A percentile compares a stretch with the other conserved stretches of the same genome.
phyloP scores from a whole-genome alignment of 2,329 filamentous ascomycete species.

The Pestalotiopsis sp. region DNA sequence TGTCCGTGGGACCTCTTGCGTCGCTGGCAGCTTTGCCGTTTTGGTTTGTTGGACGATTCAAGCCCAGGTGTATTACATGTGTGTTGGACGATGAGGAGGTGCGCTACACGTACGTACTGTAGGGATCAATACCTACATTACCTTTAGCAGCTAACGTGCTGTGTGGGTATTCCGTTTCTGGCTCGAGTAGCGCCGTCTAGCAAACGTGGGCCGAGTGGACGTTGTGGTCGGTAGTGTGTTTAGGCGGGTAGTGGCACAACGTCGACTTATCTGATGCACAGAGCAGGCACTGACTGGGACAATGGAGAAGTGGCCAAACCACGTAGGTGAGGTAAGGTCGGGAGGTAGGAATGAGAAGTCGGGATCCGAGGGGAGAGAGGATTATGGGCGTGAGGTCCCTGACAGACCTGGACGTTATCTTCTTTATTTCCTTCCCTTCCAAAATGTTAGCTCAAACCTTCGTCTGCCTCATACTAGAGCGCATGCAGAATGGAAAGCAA shows the following conservation, averaged over 20 bases:
- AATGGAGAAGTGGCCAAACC: neutral
- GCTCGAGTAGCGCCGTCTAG: constrained; percentile 1
- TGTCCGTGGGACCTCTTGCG: too few species aligned
- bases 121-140: neutral
- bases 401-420: neutral
- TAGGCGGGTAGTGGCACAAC: neutral
- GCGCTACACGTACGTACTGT: neutral
- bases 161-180: neutral
- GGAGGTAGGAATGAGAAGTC: neutral
- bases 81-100: neutral
- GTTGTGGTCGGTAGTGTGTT: neutral
- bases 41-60: too few species aligned
- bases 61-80: neutral
- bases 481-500: neutral
- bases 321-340: neutral
- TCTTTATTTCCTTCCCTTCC: neutral
- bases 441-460: neutral
- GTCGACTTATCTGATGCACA: neutral
- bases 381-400: neutral
- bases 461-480: neutral
- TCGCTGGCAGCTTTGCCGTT: too few species aligned
- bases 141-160: neutral
- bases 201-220: neutral
- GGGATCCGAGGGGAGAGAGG: neutral
- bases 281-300: neutral